Base-by-base conservation (phyloP, 164 flowering plant species). In the Vitis labrusca region DNA sequence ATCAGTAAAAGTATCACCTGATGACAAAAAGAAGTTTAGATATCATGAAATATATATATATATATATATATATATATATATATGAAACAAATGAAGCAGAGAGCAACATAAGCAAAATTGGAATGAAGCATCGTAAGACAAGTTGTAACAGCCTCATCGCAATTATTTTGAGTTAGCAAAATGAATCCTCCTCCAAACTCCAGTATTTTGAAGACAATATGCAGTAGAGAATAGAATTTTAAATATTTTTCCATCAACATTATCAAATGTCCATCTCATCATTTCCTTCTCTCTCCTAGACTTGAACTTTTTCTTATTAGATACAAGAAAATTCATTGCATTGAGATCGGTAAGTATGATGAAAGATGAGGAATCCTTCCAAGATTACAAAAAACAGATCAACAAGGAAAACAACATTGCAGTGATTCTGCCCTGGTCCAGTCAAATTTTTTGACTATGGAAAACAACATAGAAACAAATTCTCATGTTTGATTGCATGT, bases 1-100 rank as follows among this genome's bases (percentile, higher is more conserved):
- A 76, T 93, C 91, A 10, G 99, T 96, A 77, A 96, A 96, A 62
- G 99, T 96, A 76, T 96, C 98, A 51, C 99, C 99, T 96, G 83
- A 68, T 16, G 47, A 74, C 56, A 74, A 56, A 73, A 60, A 62
- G 13, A 44, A 51, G 19, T 48, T 60, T 30, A 63, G 44, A 37
- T 37, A 37, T 37, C 7, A 37, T 37, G 44, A 37, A 37, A 37
- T 37, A 37, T 37, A 37, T 3, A 37, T 3, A 37, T 32, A 32
- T 19, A 19, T 3, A 32, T 32, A 32, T 3, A 32, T 3, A 32
- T 32, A 32, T 17, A 17, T 3, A 37, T 37, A 30, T 1, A 6
- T 13, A 8, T 9, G 59, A 63, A 37, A 8, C 12, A 19, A 13
- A 70, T 50, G 4, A 59, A 48, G 6, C 44, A 71, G 64, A 64